Conservation (phyloP, 352 stramenopile species). For the Pythium apleroticum region DNA sequence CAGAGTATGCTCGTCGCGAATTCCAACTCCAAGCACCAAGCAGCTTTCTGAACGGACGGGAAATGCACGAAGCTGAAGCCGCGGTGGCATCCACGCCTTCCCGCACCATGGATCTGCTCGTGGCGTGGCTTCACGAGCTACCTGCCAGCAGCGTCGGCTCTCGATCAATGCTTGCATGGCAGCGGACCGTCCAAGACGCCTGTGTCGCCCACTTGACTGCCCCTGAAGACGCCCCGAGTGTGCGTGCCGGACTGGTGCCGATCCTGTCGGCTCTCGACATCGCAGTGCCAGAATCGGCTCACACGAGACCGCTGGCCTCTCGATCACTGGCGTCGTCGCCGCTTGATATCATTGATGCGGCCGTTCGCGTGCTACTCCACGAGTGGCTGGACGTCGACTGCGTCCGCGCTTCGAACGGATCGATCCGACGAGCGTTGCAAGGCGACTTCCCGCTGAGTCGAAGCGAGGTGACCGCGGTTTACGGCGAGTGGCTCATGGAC, state of each 20-base stretch:
- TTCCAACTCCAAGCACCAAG: no score
- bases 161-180: not conserved
- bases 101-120: not conserved
- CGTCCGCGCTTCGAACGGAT: not conserved
- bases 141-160: not conserved
- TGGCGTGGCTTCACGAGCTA: not conserved
- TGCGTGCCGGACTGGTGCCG: not conserved
- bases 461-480: not conserved
- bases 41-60: no score
- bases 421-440: not conserved
- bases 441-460: no score
- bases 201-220: not conserved
- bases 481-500: not conserved
- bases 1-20: no score
- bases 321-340: not conserved
- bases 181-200: not conserved
- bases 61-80: not conserved
- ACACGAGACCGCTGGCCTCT: not conserved
- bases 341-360: not conserved
- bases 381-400: not conserved
- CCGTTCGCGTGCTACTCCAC: slow-evolving; percentile 1
- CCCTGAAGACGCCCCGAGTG: no score
- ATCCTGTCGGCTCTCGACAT: not conserved
- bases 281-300: not conserved
- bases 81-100: not conserved